A percentile compares a stretch with the other conserved stretches of the same genome.
phyloP scores from a whole-genome alignment of 305 asterid species.

The Fraxinus baroniana region DNA sequence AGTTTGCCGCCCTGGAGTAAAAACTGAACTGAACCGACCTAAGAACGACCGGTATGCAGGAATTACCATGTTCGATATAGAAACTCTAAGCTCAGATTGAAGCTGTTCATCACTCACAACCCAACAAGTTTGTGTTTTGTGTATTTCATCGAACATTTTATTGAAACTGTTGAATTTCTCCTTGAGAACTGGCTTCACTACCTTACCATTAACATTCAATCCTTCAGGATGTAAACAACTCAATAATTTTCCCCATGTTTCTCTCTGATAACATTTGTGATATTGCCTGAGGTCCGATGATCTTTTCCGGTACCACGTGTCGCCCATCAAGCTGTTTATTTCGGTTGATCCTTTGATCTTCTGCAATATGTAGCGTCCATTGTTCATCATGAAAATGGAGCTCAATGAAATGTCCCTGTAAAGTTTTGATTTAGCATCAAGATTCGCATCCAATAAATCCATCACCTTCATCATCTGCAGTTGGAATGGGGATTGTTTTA shows the following conservation, averaged over 20 bases:
- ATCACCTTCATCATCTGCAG: constrained; percentile 53
- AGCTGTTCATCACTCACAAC: constrained; percentile 89
- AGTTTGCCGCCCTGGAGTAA: constrained; percentile 85
- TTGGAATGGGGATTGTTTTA: constrained; percentile 45
- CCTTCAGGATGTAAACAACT: constrained; percentile 65
- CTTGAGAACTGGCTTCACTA: constrained; percentile 72
- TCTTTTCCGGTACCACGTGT: constrained; percentile 65
- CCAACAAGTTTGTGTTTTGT: constrained; percentile 76
- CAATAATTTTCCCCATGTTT: constrained; percentile 82
- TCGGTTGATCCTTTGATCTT: constrained; percentile 59
- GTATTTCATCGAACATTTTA: constrained; percentile 79
- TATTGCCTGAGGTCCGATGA: constrained; percentile 77
- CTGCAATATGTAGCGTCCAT: constrained; percentile 81
- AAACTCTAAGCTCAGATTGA: constrained; percentile 89
- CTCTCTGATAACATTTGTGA: constrained; percentile 88
- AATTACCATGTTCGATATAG: constrained; percentile 85
- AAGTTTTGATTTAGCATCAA: constrained; percentile 71
- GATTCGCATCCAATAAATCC: constrained; percentile 62
- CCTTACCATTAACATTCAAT: constrained; percentile 62
- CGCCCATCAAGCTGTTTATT: constrained; percentile 58
- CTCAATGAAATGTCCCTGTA: constrained; percentile 68
- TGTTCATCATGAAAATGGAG: constrained; percentile 96
- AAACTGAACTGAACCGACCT: constrained; percentile 69
- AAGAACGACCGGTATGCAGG: constrained; percentile 91
- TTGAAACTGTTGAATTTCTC: constrained; percentile 89